Conservation (phyloP, 1,139 yeast genomes). For the Candida sanyaensis region DNA sequence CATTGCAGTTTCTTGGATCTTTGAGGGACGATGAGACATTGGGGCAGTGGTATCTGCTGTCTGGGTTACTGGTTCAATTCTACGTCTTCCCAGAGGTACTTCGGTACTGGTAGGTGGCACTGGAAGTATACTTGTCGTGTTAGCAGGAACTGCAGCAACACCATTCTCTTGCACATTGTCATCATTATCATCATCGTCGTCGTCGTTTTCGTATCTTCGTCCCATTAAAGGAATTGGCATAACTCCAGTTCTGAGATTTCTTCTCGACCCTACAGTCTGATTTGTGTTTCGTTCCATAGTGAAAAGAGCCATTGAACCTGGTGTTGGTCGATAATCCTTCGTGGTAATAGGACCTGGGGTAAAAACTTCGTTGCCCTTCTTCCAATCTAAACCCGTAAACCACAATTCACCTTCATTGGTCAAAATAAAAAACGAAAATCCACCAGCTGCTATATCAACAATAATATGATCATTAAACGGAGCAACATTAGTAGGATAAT, state of each 20-base stretch:
- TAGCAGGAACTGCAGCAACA: conserved; percentile 15
- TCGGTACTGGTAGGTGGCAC: conserved; percentile 15
- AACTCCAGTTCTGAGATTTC: conserved; percentile 10
- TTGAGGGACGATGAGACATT: conserved; percentile 8
- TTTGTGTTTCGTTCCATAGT: conserved; percentile 8
- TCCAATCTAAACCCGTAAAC: conserved; percentile 55
- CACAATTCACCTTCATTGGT: conserved; percentile 55
- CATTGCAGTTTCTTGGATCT: conserved; percentile 29
- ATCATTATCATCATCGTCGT: conserved; percentile 4
- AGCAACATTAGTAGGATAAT: conserved; percentile 40
- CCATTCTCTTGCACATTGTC: conserved; percentile 2
- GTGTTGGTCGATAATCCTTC: conserved; percentile 26
- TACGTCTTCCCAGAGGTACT: conserved; percentile 12
- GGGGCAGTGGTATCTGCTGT: background rate
- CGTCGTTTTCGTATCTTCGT: conserved; percentile 8
- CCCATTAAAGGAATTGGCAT: conserved; percentile 12
- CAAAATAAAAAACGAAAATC: conserved; percentile 65
- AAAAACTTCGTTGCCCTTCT: conserved; percentile 14
- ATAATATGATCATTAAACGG: conserved; percentile 39
- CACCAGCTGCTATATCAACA: conserved; percentile 64
- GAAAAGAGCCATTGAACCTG: conserved; percentile 21
- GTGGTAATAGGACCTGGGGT: conserved; percentile 23
- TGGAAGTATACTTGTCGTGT: conserved; percentile 20
- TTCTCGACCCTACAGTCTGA: conserved; percentile 10
- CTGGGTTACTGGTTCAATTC: conserved; percentile 7